phyloP scores from a whole-genome alignment of 2,329 filamentous ascomycete genomes.

The Phialemoniopsis sp. region DNA sequence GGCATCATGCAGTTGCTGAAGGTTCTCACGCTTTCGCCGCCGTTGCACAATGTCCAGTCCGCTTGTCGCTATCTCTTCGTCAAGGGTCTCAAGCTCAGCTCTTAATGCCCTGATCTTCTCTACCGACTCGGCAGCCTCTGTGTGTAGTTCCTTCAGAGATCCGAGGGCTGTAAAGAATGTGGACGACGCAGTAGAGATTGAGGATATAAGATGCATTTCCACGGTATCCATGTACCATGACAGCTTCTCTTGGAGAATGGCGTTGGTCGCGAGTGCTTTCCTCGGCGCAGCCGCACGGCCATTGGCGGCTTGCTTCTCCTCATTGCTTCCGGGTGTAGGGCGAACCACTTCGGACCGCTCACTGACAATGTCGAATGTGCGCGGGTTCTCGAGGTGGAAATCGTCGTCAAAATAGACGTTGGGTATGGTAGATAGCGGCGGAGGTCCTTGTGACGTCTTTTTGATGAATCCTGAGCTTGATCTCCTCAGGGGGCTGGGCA shows the following conservation, averaged over 20 bases:
- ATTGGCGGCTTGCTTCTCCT: slow-evolving; percentile 53
- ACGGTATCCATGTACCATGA: slow-evolving; percentile 99
- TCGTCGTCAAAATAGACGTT: slow-evolving; percentile 91
- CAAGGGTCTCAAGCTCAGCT: slow-evolving; percentile 73
- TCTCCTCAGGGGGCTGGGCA: slow-evolving; percentile 34
- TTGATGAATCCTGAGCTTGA: slow-evolving; percentile 46
- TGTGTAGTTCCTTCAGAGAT: slow-evolving; percentile 84
- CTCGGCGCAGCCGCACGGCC: slow-evolving; percentile 59
- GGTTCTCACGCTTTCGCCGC: slow-evolving; percentile 75
- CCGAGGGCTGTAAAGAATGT: slow-evolving; percentile 95
- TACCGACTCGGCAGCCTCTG: slow-evolving; percentile 88
- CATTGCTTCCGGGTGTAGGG: slow-evolving; percentile 47
- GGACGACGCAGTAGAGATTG: slow-evolving; percentile 90
- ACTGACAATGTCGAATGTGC: slow-evolving; percentile 94
- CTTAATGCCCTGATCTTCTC: slow-evolving; percentile 77
- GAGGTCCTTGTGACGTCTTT: slow-evolving; percentile 65
- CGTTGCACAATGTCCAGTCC: slow-evolving; percentile 85
- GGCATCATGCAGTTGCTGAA: slow-evolving; percentile 76
- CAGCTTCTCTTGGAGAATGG: slow-evolving; percentile 94
- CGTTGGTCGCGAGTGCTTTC: slow-evolving; percentile 91
- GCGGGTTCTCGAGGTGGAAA: slow-evolving; percentile 92
- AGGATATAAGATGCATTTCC: slow-evolving; percentile 93
- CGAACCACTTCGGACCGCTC: slow-evolving; percentile 95
- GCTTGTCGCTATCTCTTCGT: slow-evolving; percentile 80
- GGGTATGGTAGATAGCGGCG: slow-evolving; percentile 88